phyloP scores from a whole-genome alignment of 768 basidiomycete genomes.

The Serendipita indica region DNA sequence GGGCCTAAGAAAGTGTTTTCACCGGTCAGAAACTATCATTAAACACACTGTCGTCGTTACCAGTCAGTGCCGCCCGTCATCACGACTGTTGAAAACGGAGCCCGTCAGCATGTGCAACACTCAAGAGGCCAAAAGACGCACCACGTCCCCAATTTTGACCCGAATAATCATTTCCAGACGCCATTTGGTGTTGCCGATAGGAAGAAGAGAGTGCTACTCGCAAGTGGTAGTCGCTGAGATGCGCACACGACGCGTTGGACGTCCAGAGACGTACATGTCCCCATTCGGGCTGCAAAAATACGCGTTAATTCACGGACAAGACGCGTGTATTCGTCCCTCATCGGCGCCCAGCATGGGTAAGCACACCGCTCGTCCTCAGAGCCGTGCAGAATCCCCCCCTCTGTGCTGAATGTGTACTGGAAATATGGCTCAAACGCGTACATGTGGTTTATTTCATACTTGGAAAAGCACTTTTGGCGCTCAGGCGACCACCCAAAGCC shows the following conservation, averaged over 20 bases:
- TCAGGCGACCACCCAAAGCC: too few species aligned
- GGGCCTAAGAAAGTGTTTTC: constrained; percentile 7
- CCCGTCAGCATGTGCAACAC: not conserved
- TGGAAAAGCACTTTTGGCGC: too few species aligned
- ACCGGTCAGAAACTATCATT: not conserved
- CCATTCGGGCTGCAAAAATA: not conserved
- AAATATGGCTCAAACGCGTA: too few species aligned
- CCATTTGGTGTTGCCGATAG: too few species aligned
- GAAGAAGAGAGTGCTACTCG: too few species aligned
- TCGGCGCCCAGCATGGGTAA: too few species aligned
- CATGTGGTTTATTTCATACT: too few species aligned
- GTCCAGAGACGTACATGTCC: not conserved
- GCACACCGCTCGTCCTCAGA: too few species aligned
- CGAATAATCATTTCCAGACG: not conserved
- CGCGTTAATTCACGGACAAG: not conserved
- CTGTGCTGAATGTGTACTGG: too few species aligned
- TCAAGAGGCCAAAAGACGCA: not conserved
- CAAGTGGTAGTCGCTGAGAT: too few species aligned
- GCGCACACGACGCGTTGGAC: not conserved
- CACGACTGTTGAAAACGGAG: not conserved
- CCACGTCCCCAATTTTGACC: not conserved
- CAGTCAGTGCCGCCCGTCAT: constrained; percentile 12
- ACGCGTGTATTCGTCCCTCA: not conserved
- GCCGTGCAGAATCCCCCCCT: too few species aligned
- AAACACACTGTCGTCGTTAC: too few species aligned